A percentile compares a stretch with the other conserved stretches of the same genome.
Conservation (phyloP, 139 green algal species). For the Nannochloris sp. region DNA sequence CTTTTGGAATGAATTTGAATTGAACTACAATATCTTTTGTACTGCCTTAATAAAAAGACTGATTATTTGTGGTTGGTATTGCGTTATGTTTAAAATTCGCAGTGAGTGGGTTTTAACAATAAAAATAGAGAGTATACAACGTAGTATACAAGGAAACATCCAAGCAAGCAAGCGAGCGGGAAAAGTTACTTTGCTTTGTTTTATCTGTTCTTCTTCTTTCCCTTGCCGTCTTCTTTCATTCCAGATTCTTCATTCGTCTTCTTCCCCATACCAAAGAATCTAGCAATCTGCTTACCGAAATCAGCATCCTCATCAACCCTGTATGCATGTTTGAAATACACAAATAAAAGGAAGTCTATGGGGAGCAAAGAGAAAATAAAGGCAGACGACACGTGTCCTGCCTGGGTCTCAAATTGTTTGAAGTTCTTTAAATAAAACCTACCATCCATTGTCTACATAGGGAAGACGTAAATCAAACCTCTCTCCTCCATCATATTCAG, state of each 20-base stretch:
- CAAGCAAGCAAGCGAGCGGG: no score
- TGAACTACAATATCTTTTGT: no score
- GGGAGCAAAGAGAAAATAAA: neutral
- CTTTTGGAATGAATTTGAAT: no score
- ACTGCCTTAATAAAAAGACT: no score
- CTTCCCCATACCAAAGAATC: slow-evolving; percentile 37
- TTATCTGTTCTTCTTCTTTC: slow-evolving; percentile 14
- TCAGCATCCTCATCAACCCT: slow-evolving; percentile 43
- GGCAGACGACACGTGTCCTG: no score
- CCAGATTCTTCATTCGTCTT: slow-evolving; percentile 17
- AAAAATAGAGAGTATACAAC: neutral
- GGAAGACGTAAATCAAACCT: slow-evolving; percentile 44
- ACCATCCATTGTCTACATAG: slow-evolving; percentile 31
- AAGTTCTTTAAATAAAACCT: neutral
- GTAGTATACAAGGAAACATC: no score
- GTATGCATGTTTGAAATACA: neutral
- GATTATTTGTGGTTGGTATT: no score
- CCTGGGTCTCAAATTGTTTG: no score
- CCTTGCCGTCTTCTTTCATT: neutral
- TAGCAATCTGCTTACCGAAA: slow-evolving; percentile 9
- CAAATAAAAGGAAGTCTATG: no score
- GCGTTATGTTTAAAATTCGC: neutral
- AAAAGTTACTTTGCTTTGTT: no score
- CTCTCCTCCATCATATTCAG: slow-evolving; percentile 48
- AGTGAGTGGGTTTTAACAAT: neutral